phyloP scores from a whole-genome alignment of 176 grass and related monocot species.

The Carex pumila region DNA sequence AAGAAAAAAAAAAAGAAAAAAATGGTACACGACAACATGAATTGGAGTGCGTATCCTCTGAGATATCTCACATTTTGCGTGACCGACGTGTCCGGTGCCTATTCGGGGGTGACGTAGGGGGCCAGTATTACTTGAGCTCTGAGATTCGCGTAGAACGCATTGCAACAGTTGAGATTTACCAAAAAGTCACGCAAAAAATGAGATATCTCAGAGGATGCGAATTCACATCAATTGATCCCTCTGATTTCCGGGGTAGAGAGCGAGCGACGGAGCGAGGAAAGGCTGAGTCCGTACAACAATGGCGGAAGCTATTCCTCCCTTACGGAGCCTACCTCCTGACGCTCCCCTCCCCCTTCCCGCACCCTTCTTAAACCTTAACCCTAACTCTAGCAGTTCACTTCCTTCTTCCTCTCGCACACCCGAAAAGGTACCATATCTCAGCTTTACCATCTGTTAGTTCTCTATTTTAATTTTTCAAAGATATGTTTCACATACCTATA shows the following conservation, averaged over 20 bases:
- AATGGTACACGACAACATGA: background rate
- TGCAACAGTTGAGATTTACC: too few relatives aligned
- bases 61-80: too few relatives aligned
- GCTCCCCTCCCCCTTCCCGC: slow-evolving; percentile 16
- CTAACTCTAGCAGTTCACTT: background rate
- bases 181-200: too few relatives aligned
- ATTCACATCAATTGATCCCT: background rate
- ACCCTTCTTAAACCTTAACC: slow-evolving; percentile 9
- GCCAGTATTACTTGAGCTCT: too few relatives aligned
- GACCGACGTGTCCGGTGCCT: too few relatives aligned
- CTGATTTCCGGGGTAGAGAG: background rate
- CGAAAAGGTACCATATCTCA: background rate
- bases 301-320: slow-evolving; percentile 18
- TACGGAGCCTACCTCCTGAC: slow-evolving; percentile 17
- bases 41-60: background rate
- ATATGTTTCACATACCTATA: too few relatives aligned
- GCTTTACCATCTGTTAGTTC: background rate
- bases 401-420: slow-evolving; percentile 13
- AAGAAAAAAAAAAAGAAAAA: too few relatives aligned
- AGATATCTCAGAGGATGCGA: too few relatives aligned
- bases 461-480: background rate
- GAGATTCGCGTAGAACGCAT: too few relatives aligned
- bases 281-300: background rate
- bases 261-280: background rate
- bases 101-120: too few relatives aligned